Percentiles rank a stretch among this genome's conserved stretches.
These are phyloP conservation scores for Talaromyces trachyspermus DNA, from an alignment of 495 filamentous ascomycete species.

Conservation along the genomic window DNA sequence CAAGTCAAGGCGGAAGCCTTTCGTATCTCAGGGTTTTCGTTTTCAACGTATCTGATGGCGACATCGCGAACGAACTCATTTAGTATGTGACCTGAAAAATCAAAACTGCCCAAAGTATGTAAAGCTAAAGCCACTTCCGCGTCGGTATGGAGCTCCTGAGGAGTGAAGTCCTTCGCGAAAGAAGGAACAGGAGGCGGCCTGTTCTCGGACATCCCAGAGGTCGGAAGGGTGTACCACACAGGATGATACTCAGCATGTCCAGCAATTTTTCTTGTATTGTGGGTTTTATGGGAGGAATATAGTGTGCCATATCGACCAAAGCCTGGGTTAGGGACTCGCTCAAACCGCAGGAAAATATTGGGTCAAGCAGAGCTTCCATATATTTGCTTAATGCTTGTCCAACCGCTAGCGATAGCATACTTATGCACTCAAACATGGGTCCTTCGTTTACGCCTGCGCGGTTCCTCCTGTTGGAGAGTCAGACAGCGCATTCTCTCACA, in stretches of 20 bases:
- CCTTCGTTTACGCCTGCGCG: slow-evolving; percentile 62
- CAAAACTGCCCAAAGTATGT: slow-evolving; percentile 90
- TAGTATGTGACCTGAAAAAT: slow-evolving; percentile 87
- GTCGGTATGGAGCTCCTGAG: slow-evolving; percentile 58
- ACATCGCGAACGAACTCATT: slow-evolving; percentile 99
- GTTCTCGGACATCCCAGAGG: slow-evolving; percentile 82
- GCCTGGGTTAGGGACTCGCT: slow-evolving; percentile 90
- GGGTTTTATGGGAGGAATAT: slow-evolving; percentile 88
- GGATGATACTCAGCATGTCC: slow-evolving; percentile 88
- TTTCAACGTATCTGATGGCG: slow-evolving; percentile 94
- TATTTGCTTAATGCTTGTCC: slow-evolving; percentile 96
- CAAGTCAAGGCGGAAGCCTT: slow-evolving; percentile 94
- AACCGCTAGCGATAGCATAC: slow-evolving; percentile 88
- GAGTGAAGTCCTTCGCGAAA: slow-evolving; percentile 79
- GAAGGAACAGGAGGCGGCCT: slow-evolving; percentile 61
- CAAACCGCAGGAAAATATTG: slow-evolving; percentile 93
- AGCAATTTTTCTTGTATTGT: slow-evolving; percentile 90
- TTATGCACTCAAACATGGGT: slow-evolving; percentile 98
- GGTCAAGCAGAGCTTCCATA: slow-evolving; percentile 90
- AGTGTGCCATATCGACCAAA: slow-evolving; percentile 95
- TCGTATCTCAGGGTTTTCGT: slow-evolving; percentile 86
- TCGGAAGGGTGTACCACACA: slow-evolving; percentile 85
- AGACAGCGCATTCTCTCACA: not conserved
- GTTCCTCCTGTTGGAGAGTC: slow-evolving; percentile 41
- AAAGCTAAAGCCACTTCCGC: slow-evolving; percentile 85